A percentile compares a stretch with the other conserved stretches of the same genome.
Conservation (phyloP, 2,329 filamentous ascomycete species). For the Rhynchosporium agropyri region DNA sequence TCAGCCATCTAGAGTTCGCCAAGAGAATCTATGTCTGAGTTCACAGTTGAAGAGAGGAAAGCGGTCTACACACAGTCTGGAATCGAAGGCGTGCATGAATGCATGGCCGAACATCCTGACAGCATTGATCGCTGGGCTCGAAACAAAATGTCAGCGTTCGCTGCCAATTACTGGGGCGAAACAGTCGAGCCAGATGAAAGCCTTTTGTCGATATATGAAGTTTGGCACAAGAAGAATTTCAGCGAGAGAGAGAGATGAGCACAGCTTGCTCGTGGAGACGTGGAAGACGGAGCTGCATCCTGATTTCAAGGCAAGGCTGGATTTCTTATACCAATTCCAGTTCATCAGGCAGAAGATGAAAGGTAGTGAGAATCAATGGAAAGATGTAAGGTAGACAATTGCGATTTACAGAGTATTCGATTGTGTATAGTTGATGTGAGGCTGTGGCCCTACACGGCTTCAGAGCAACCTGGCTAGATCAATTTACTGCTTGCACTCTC, state of each 20-base stretch:
- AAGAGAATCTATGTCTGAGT: not conserved
- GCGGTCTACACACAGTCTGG: not conserved
- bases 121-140: not conserved
- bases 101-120: not conserved
- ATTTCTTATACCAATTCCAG: not conserved
- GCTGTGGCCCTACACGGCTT: not conserved
- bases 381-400: not conserved
- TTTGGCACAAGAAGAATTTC: not conserved
- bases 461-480: no score
- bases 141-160: conserved; percentile 14
- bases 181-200: not conserved
- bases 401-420: not conserved
- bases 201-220: not conserved
- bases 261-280: not conserved
- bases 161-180: conserved; percentile 13
- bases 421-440: not conserved
- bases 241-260: not conserved
- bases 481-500: not conserved
- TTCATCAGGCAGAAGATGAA: not conserved
- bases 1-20: not conserved
- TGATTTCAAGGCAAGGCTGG: not conserved
- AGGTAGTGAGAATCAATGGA: not conserved
- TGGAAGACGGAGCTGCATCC: not conserved
- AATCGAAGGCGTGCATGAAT: not conserved
- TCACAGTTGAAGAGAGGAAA: not conserved